phyloP scores from a whole-genome alignment of 768 basidiomycete species.

The Steccherinum ochraceum region DNA sequence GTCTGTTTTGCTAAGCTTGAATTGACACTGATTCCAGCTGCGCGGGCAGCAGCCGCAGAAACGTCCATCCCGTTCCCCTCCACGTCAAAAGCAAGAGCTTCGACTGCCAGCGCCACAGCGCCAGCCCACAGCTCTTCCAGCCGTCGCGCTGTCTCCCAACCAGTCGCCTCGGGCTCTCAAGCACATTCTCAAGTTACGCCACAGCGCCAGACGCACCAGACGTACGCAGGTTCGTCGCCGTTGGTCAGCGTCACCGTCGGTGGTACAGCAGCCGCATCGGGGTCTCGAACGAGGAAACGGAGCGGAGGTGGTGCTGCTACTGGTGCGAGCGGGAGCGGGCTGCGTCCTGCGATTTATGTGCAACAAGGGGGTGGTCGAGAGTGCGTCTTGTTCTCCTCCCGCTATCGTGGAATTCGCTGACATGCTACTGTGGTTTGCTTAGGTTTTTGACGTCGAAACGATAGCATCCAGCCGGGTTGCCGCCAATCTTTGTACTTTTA shows the following conservation, averaged over 20 bases:
- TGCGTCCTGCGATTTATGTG: conserved; percentile 21
- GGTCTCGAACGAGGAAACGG: conserved; percentile 14
- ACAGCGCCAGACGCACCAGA: background rate
- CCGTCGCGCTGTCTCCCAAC: background rate
- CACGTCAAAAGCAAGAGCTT: background rate
- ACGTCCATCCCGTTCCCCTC: background rate
- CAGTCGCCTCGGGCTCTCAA: background rate
- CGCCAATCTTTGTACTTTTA: too few species aligned
- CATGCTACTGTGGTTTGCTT: too few species aligned
- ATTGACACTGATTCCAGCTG: conserved; percentile 5
- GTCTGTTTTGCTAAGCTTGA: background rate
- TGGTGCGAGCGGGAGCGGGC: conserved; percentile 5
- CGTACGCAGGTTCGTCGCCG: conserved; percentile 6
- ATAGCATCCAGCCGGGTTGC: too few species aligned
- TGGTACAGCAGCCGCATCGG: background rate
- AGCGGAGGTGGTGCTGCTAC: conserved; percentile 11
- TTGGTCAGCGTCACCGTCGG: conserved; percentile 21
- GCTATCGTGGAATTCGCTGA: background rate
- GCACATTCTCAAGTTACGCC: background rate
- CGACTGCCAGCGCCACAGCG: background rate
- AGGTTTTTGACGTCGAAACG: too few species aligned
- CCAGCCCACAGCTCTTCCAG: conserved; percentile 2
- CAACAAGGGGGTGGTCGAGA: conserved; percentile 11
- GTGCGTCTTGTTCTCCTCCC: conserved; percentile 12
- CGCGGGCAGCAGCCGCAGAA: conserved; percentile 3